Evolutionary conservation across 306 rosid genomes (phyloP).

Genomic region (Rosa lucieae): DNA sequence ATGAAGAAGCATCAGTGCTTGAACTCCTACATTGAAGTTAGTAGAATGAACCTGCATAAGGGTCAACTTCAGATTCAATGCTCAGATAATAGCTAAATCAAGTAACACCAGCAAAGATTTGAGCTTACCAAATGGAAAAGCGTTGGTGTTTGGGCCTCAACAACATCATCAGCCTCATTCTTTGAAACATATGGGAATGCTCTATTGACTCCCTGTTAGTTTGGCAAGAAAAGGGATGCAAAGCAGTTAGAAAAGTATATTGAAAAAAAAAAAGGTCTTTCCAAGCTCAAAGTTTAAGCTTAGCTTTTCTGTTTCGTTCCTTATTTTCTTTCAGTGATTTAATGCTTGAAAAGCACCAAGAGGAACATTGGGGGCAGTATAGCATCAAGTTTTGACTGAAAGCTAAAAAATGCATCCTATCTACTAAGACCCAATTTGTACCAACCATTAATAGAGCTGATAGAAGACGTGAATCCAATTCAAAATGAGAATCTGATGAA

Average conservation of each 20-base stretch:
- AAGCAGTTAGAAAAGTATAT: not conserved
- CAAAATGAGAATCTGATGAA: slow-evolving; percentile 54
- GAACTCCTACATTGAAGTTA: slow-evolving; percentile 90
- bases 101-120: not conserved
- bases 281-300: not conserved
- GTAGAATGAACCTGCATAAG: slow-evolving; percentile 84
- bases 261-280: slow-evolving; percentile 2
- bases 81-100: not conserved
- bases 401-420: slow-evolving; percentile 5
- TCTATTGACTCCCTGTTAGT: slow-evolving; percentile 84
- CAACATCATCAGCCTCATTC: slow-evolving; percentile 81
- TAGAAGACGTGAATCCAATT: slow-evolving; percentile 85
- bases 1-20: slow-evolving; percentile 93
- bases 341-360: not conserved
- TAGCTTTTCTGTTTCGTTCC: not conserved
- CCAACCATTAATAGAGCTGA: slow-evolving; percentile 81
- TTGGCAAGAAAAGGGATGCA: slow-evolving; percentile 19
- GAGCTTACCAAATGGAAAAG: slow-evolving; percentile 80
- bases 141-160: slow-evolving; percentile 91
- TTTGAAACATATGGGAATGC: slow-evolving; percentile 92
- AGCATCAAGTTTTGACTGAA: not conserved
- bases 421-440: slow-evolving; percentile 1
- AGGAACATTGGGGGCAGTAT: not conserved
- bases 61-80: slow-evolving; percentile 19
- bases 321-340: not conserved